Evolutionary conservation across 345 rosid species (phyloP).

Genomic region (Balakata baccata): DNA sequence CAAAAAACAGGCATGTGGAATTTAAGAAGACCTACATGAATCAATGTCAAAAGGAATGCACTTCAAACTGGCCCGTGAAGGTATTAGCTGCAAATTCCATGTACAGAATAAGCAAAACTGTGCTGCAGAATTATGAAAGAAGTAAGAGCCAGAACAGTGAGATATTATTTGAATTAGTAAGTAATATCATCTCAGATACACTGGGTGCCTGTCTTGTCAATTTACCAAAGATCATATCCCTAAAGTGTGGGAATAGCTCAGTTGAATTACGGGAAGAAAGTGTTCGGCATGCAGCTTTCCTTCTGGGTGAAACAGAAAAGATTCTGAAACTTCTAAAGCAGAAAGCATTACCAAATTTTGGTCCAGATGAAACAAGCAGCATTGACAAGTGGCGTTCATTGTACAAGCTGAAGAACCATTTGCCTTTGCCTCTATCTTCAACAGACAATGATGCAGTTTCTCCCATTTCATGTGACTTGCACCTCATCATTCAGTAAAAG

Average conservation of each 20-base stretch:
- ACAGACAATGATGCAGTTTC: conserved; percentile 16
- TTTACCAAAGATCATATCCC: conserved; percentile 40
- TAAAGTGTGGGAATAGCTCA: conserved; percentile 51
- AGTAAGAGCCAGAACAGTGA: conserved; percentile 26
- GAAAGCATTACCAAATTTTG: conserved; percentile 34
- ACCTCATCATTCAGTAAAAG: conserved; percentile 28
- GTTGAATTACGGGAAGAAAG: conserved; percentile 56
- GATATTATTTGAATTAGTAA: conserved; percentile 40
- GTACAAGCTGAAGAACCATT: conserved; percentile 26
- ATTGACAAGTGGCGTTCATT: conserved; percentile 65
- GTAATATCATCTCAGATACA: conserved; percentile 57
- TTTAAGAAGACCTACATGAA: conserved; percentile 32
- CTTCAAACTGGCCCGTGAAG: conserved; percentile 71
- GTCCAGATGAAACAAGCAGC: conserved; percentile 41
- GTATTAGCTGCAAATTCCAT: conserved; percentile 73
- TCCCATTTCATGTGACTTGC: conserved; percentile 22
- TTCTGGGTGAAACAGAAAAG: conserved; percentile 58
- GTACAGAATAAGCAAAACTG: conserved; percentile 65
- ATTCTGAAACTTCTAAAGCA: conserved; percentile 50
- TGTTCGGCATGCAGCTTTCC: conserved; percentile 49
- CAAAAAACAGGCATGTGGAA: conserved; percentile 44
- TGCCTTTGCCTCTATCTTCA: conserved; percentile 12
- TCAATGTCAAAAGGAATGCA: conserved; percentile 38
- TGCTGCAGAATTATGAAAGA: conserved; percentile 37
- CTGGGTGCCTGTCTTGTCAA: conserved; percentile 77